Evolutionary conservation across 371 early-diverging fungal genomes (phyloP).

Genomic region (Apophysomyces elegans): DNA sequence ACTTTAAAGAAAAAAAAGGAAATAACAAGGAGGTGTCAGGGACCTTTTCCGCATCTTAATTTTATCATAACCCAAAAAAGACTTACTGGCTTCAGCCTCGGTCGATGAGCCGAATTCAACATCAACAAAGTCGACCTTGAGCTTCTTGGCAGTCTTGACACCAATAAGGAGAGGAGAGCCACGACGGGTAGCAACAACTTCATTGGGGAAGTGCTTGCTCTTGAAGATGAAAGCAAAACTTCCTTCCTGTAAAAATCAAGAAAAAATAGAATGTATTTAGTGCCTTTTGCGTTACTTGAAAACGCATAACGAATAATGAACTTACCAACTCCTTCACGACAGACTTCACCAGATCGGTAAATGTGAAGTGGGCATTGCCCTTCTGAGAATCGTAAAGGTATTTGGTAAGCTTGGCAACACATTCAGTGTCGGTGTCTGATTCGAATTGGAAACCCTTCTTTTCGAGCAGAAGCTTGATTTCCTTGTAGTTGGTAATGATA

Average conservation of each 20-base stretch:
- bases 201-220: constrained; percentile 87
- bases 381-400: constrained; percentile 94
- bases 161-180: constrained; percentile 97
- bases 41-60: not conserved
- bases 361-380: constrained; percentile 76
- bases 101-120: constrained; percentile 56
- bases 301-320: constrained; percentile 5
- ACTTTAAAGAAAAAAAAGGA: constrained; percentile 9
- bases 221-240: constrained; percentile 98
- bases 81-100: constrained; percentile 23
- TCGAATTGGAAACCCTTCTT: constrained; percentile 95
- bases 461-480: constrained; percentile 88
- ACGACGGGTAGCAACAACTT: constrained; percentile 94
- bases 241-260: constrained; percentile 71
- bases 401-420: constrained; percentile 94
- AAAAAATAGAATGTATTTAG: constrained; percentile 11
- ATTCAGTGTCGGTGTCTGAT: constrained; percentile 98
- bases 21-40: not conserved
- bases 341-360: constrained; percentile 88
- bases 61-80: not conserved
- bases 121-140: constrained; percentile 90
- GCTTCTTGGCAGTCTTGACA: constrained; percentile 94
- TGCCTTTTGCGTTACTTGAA: not conserved
- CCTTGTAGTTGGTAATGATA: constrained; percentile 99
- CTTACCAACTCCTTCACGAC: constrained; percentile 89